phyloP scores from a whole-genome alignment of 2,329 filamentous ascomycete genomes.

The Pseudocercospora vitis region DNA sequence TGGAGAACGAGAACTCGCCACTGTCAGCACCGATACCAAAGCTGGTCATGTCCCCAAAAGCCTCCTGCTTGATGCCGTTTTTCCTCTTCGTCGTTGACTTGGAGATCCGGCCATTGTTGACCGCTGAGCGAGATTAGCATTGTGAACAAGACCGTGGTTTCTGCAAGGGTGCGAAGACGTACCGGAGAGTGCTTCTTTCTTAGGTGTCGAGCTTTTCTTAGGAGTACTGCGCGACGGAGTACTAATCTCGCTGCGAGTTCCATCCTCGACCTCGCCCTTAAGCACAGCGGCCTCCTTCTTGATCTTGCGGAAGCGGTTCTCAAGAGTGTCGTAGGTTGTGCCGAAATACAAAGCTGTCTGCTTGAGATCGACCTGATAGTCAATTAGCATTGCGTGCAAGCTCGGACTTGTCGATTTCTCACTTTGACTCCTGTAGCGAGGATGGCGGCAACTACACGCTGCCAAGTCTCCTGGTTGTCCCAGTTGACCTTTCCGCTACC shows the following conservation, averaged over 20 bases:
- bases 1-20: background rate
- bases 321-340: conserved; percentile 51
- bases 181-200: conserved; percentile 26
- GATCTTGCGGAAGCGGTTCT: conserved; percentile 48
- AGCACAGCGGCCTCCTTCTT: conserved; percentile 43
- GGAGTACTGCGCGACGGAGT: conserved; percentile 20
- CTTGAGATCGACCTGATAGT: conserved; percentile 46
- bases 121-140: conserved; percentile 16
- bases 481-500: conserved; percentile 37
- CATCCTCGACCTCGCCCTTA: conserved; percentile 30
- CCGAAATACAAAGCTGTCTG: conserved; percentile 48
- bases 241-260: conserved; percentile 24
- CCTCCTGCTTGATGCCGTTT: conserved; percentile 31
- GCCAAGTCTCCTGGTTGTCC: conserved; percentile 38
- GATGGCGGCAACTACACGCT: conserved; percentile 44
- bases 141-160: background rate
- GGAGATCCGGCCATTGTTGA: conserved; percentile 29
- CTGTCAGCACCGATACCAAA: background rate
- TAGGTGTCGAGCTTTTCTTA: conserved; percentile 29
- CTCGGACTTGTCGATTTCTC: background rate
- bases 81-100: conserved; percentile 32
- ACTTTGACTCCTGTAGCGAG: conserved; percentile 42
- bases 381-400: background rate
- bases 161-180: too few relatives aligned
- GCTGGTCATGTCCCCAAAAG: conserved; percentile 4